A percentile compares a stretch with the other conserved stretches of the same genome.
These are phyloP conservation scores for Plantago elongata DNA, from an alignment of 257 asterid genomes.

Conservation along the genomic window DNA sequence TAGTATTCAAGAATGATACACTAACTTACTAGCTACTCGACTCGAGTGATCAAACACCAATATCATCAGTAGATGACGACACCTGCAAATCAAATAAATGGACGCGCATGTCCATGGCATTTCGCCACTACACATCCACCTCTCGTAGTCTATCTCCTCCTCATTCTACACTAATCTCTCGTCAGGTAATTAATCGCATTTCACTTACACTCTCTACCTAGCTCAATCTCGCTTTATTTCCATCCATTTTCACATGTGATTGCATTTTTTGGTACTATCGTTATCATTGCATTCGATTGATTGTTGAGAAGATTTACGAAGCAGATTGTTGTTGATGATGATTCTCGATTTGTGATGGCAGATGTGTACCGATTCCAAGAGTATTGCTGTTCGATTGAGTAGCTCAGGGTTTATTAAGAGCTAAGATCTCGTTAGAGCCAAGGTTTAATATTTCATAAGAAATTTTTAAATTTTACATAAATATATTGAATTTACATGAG, in stretches of 20 bases:
- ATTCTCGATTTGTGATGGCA: constrained; percentile 32
- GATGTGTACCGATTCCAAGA: constrained; percentile 67
- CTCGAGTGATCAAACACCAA: no score
- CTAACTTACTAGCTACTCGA: no score
- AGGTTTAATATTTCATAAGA: no score
- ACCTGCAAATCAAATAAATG: constrained; percentile 29
- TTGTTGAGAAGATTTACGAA: background rate
- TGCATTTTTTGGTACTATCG: background rate
- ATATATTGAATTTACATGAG: no score
- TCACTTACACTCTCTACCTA: background rate
- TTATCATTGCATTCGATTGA: background rate
- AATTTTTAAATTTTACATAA: no score
- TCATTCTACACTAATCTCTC: constrained; percentile 19
- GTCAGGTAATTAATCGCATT: constrained; percentile 42
- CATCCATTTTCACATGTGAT: background rate
- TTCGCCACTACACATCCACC: constrained; percentile 28
- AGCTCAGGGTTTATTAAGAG: constrained; percentile 67
- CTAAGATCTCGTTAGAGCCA: constrained; percentile 86
- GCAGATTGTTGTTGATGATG: background rate
- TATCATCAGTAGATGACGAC: constrained; percentile 12
- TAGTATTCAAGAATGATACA: no score
- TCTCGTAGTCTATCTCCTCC: constrained; percentile 24
- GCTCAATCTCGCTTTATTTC: background rate
- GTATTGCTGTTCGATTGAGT: constrained; percentile 52
- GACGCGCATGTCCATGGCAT: constrained; percentile 34